phyloP scores from a whole-genome alignment of 202 grass and related monocot species.

The Dendrocalamus latiflorus region DNA sequence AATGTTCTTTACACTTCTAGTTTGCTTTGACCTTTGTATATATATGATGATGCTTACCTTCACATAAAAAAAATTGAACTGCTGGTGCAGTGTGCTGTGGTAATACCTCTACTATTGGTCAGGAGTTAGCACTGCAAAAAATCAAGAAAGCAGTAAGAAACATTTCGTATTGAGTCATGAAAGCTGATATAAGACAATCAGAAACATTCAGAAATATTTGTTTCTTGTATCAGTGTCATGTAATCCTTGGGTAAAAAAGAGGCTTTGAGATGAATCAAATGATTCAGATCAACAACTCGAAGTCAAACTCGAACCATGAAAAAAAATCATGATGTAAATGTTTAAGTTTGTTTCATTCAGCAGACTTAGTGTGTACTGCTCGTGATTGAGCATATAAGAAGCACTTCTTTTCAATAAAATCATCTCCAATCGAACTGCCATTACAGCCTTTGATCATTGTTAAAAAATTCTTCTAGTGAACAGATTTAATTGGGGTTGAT shows the following conservation, averaged over 20 bases:
- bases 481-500: background rate
- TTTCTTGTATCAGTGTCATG: background rate
- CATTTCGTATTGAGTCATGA: background rate
- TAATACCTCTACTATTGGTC: slow-evolving; percentile 20
- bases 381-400: background rate
- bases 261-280: background rate
- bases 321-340: background rate
- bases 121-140: too few relatives aligned
- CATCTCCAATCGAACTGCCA: background rate
- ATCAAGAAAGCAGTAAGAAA: slow-evolving; percentile 17
- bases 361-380: background rate
- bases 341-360: background rate
- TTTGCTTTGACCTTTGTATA: background rate
- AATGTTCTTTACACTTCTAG: background rate
- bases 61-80: slow-evolving; percentile 6
- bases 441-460: background rate
- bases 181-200: background rate
- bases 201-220: background rate
- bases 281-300: background rate
- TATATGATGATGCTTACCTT: slow-evolving; percentile 11
- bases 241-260: background rate
- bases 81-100: background rate
- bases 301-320: background rate
- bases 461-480: background rate
- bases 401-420: background rate